A percentile compares a stretch with the other conserved stretches of the same genome.
phyloP scores from a whole-genome alignment of 352 stramenopile genomes.

The Pythium sp. region DNA sequence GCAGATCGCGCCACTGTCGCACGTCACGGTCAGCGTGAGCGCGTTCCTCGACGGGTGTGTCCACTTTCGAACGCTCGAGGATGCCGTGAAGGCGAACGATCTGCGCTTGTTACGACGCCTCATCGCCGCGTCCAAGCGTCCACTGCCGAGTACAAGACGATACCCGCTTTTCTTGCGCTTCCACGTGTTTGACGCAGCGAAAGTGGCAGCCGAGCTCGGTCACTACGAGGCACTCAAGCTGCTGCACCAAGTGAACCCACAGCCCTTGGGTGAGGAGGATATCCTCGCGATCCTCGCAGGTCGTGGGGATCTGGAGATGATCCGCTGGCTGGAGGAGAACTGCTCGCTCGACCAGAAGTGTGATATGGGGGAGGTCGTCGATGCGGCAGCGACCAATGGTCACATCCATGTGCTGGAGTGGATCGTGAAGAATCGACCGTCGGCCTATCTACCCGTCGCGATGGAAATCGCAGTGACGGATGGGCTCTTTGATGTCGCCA shows the following conservation, averaged over 20 bases:
- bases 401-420: background rate
- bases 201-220: background rate
- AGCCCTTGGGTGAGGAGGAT: background rate
- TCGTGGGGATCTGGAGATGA: background rate
- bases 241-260: background rate
- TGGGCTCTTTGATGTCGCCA: background rate
- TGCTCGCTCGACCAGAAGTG: background rate
- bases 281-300: background rate
- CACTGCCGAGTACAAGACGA: background rate
- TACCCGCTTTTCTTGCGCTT: background rate
- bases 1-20: background rate
- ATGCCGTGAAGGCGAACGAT: background rate
- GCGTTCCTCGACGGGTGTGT: background rate
- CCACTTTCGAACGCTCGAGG: background rate
- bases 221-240: background rate
- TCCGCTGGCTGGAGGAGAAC: background rate
- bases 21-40: background rate
- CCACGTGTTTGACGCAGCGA: background rate
- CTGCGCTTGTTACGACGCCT: background rate
- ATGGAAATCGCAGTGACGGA: background rate
- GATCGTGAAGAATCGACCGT: background rate
- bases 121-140: background rate
- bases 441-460: background rate
- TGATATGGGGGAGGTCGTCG: background rate
- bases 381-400: background rate